Evolutionary conservation across 2,329 filamentous ascomycete species (phyloP).

Genomic region (Alternaria ethzedia): DNA sequence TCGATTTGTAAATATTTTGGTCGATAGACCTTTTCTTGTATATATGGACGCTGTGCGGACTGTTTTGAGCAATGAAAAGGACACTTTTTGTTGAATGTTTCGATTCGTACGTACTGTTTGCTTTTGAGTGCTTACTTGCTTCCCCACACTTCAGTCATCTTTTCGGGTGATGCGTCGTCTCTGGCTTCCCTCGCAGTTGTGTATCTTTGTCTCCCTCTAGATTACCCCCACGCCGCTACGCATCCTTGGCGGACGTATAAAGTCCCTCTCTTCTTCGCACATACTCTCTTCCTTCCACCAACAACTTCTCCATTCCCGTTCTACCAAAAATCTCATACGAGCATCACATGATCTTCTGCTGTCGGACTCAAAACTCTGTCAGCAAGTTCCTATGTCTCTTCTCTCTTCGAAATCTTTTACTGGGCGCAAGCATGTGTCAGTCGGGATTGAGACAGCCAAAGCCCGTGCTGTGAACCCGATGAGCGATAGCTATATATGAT

Average conservation of each 20-base stretch:
- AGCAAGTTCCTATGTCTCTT: not conserved
- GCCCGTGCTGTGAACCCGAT: too few species aligned
- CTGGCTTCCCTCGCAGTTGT: not conserved
- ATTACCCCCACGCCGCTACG: not conserved
- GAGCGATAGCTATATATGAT: not conserved
- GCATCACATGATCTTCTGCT: not conserved
- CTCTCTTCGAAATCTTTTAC: too few species aligned
- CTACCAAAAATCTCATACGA: rapidly evolving
- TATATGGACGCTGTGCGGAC: conserved; percentile 11
- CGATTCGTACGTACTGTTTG: not conserved
- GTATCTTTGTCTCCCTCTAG: not conserved
- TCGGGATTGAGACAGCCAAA: not conserved
- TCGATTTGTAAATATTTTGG: not conserved
- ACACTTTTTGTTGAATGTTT: not conserved
- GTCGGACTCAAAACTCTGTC: not conserved
- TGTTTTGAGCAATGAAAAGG: not conserved
- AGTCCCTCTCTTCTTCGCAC: not conserved
- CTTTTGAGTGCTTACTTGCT: not conserved
- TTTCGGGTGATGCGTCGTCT: not conserved
- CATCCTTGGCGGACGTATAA: not conserved
- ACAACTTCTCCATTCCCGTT: not conserved
- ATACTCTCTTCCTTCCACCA: not conserved
- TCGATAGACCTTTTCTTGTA: not conserved
- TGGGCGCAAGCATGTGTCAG: too few species aligned
- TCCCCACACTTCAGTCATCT: not conserved